These are phyloP conservation scores for Ophiostoma perfectum DNA, from an alignment of 2,329 filamentous ascomycete genomes.

Conservation along the genomic window DNA sequence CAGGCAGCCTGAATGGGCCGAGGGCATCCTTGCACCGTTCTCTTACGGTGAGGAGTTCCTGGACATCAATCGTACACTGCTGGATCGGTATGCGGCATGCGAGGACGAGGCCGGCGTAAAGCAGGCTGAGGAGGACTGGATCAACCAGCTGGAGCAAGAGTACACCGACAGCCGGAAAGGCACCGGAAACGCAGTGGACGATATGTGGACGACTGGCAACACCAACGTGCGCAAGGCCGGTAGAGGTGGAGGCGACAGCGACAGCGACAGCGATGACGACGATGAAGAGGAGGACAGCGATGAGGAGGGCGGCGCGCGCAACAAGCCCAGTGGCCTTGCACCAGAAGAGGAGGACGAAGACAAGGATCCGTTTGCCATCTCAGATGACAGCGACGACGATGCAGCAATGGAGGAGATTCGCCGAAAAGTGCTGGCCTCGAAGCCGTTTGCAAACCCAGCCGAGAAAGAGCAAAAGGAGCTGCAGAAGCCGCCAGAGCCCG, in stretches of 20 bases:
- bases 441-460: slow-evolving; percentile 64
- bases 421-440: slow-evolving; percentile 83
- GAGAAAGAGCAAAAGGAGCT: slow-evolving; percentile 30
- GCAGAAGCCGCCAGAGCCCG: slow-evolving; percentile 58
- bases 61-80: slow-evolving; percentile 76
- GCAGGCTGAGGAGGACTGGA: slow-evolving; percentile 77
- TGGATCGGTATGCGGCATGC: slow-evolving; percentile 82
- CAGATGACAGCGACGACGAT: slow-evolving; percentile 69
- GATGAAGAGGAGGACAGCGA: slow-evolving; percentile 39
- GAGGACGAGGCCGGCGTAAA: slow-evolving; percentile 77
- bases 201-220: slow-evolving; percentile 89
- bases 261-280: slow-evolving; percentile 41
- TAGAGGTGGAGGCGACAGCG: slow-evolving; percentile 31
- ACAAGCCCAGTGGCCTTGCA: neutral
- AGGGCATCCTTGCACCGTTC: slow-evolving; percentile 75
- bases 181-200: slow-evolving; percentile 39
- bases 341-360: slow-evolving; percentile 31
- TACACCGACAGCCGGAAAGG: slow-evolving; percentile 69
- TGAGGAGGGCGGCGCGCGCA: neutral
- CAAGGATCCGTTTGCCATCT: slow-evolving; percentile 67
- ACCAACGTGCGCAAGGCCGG: slow-evolving; percentile 54
- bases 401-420: slow-evolving; percentile 85
- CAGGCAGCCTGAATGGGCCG: slow-evolving; percentile 84
- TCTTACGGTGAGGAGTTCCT: slow-evolving; percentile 84
- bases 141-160: slow-evolving; percentile 82